phyloP scores from a whole-genome alignment of 192 early-diverging fungal species.

The Mortierella claussenii region DNA sequence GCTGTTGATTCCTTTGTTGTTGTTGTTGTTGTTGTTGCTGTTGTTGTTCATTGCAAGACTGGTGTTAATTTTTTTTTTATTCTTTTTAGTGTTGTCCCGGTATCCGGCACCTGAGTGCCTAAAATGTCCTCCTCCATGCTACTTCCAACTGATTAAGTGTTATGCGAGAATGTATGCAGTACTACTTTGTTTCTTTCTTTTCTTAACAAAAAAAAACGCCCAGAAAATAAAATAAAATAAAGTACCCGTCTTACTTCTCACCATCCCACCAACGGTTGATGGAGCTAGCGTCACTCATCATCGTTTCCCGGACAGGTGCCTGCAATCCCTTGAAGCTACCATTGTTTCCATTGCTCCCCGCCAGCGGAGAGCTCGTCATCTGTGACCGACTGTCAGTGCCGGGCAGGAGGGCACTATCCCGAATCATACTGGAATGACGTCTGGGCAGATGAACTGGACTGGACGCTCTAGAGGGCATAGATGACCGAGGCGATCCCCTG shows the following conservation, averaged over 20 bases:
- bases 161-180: no score
- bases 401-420: slow-evolving; percentile 28
- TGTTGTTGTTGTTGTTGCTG: background rate
- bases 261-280: slow-evolving; percentile 55
- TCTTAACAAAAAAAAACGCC: background rate
- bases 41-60: background rate
- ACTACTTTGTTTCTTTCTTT: no score
- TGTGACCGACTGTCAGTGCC: slow-evolving; percentile 1
- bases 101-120: background rate
- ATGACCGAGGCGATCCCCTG: slow-evolving; percentile 12
- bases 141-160: no score
- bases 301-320: slow-evolving; percentile 37
- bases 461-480: slow-evolving; percentile 24
- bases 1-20: slow-evolving; percentile 3
- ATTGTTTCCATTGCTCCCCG: slow-evolving; percentile 10
- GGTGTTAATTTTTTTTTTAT: slow-evolving; percentile 8
- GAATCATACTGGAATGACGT: slow-evolving; percentile 48
- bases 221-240: background rate
- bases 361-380: slow-evolving; percentile 44
- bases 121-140: no score
- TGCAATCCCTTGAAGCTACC: slow-evolving; percentile 7
- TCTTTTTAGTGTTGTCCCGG: background rate
- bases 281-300: slow-evolving; percentile 53
- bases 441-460: slow-evolving; percentile 40
- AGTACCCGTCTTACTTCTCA: slow-evolving; percentile 21